phyloP scores from a whole-genome alignment of 768 basidiomycete genomes.

The Gelatoporia subvermispora region DNA sequence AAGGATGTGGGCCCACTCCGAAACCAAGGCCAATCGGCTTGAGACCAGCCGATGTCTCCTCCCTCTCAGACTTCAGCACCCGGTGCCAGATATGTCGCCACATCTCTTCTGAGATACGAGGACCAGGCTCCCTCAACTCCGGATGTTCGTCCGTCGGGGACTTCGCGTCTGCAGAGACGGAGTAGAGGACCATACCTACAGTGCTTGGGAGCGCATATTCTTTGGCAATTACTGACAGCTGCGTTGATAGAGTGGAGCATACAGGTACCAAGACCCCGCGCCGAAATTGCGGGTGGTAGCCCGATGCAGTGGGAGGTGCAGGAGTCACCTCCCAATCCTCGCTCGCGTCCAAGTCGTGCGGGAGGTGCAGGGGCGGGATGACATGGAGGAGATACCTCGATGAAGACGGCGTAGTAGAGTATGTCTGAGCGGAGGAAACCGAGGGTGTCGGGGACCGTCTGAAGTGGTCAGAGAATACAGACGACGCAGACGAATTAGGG shows the following conservation, averaged over 20 bases:
- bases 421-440: slow-evolving; percentile 31
- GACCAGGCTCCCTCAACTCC: slow-evolving; percentile 54
- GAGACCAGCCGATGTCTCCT: slow-evolving; percentile 29
- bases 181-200: slow-evolving; percentile 74
- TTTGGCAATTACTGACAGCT: slow-evolving; percentile 82
- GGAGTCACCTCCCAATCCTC: slow-evolving; percentile 43
- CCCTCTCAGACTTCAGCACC: slow-evolving; percentile 57
- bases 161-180: slow-evolving; percentile 22
- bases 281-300: slow-evolving; percentile 75
- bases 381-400: slow-evolving; percentile 77
- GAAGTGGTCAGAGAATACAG: slow-evolving; percentile 45
- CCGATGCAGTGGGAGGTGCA: slow-evolving; percentile 55
- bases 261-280: slow-evolving; percentile 87
- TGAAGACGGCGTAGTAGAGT: slow-evolving; percentile 29
- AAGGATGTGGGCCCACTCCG: slow-evolving; percentile 24
- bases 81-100: slow-evolving; percentile 86
- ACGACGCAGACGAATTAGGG: slow-evolving; percentile 13
- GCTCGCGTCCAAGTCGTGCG: slow-evolving; percentile 49
- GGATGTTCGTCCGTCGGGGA: slow-evolving; percentile 26
- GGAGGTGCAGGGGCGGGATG: slow-evolving; percentile 70
- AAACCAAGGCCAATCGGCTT: slow-evolving; percentile 43
- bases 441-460: slow-evolving; percentile 33
- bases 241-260: slow-evolving; percentile 76
- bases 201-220: slow-evolving; percentile 92
- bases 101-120: slow-evolving; percentile 79